Base-by-base conservation (phyloP, 2,329 filamentous ascomycete genomes). In the Sporothrix brasiliensis region DNA sequence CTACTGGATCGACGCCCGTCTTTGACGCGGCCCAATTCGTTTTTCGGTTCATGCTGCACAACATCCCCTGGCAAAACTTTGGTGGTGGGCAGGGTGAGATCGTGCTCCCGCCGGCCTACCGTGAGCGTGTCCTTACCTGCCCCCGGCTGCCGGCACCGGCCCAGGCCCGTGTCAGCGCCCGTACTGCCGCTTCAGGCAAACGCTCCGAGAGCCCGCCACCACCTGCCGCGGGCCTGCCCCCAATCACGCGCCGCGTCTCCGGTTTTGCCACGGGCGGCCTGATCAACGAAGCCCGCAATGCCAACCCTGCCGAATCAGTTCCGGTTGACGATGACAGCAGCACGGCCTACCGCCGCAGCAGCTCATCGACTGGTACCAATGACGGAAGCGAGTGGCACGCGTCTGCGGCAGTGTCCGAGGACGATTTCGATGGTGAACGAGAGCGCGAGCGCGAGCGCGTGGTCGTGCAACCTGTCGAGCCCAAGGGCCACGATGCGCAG, bases 21-120 rank as follows among this genome's bases (percentile, higher is more conserved):
- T 86, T 80, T 71, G 84, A 87, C 74, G 80, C 86, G 77, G 80
- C 85, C 77, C 82, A 84, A 73, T 92, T 87, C 76, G 84, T 88
- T 72, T 94, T 94, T 82, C 91, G 89, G 73, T 94, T 94, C 76
- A 88, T 89, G 11, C 84, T 93, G 2, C 89, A 91, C 69, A 74
- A 74, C 68, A 73, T 80, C 10, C 77, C 77, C 0, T 79, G 77
- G 77, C 77, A 77, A 19, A 72, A 69, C 21, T 52, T 52, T 19
- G 52, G 49, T 16, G 69, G 61, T 14, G 14, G 14, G 6, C 58
- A 74, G 65, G 70, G 73, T 72, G 90, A 87, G 84, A 84, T 88
- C 53, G 80, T 84, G 65, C 77, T 80, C 6, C 86, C 86, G 73
- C 83, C 86, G 68, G 81, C 83, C 0, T 74, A 72, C 44, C 86